These are phyloP conservation scores for Thalassia testudinum DNA, from an alignment of 116 monocot species.

Conservation along the genomic window DNA sequence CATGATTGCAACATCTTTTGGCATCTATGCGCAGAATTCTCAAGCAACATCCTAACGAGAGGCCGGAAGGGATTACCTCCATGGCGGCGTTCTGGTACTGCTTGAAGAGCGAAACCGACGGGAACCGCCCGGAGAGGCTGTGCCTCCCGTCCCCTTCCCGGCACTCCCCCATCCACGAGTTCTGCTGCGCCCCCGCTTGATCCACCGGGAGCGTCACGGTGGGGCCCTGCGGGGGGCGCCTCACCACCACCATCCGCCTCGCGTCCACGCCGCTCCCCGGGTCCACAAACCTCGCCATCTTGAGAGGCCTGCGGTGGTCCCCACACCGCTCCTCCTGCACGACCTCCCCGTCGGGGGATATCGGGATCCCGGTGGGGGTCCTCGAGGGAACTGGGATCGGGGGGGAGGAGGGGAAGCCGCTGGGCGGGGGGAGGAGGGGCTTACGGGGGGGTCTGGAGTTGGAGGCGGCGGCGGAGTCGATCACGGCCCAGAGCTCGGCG, in stretches of 20 bases:
- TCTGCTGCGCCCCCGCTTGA: constrained; percentile 4
- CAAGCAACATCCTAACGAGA: too few species aligned
- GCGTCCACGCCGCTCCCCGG: constrained; percentile 6
- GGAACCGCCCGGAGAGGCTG: constrained; percentile 42
- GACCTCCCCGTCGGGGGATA: constrained; percentile 24
- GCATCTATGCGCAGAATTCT: too few species aligned
- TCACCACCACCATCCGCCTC: constrained; percentile 36
- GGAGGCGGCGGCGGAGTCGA: constrained; percentile 71
- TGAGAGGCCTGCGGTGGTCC: constrained; percentile 18
- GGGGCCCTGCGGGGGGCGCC: constrained; percentile 15
- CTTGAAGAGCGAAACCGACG: constrained; percentile 64
- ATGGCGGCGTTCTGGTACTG: constrained; percentile 85
- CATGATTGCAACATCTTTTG: too few species aligned
- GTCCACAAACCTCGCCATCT: constrained; percentile 35
- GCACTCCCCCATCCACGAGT: constrained; percentile 28
- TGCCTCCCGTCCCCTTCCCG: constrained; percentile 25
- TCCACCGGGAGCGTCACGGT: constrained; percentile 9
- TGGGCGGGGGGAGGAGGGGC: constrained; percentile 13
- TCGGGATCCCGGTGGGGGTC: background rate
- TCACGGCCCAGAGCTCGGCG: constrained; percentile 86
- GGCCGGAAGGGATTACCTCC: constrained; percentile 38
- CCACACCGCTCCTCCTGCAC: constrained; percentile 29
- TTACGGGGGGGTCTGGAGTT: constrained; percentile 19
- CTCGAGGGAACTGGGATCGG: too few species aligned
- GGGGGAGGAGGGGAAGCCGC: background rate